Percentiles rank a stretch among this genome's conserved stretches.
Evolutionary conservation across 2,329 filamentous ascomycete genomes (phyloP).

Genomic region (Aspergillus persii): DNA sequence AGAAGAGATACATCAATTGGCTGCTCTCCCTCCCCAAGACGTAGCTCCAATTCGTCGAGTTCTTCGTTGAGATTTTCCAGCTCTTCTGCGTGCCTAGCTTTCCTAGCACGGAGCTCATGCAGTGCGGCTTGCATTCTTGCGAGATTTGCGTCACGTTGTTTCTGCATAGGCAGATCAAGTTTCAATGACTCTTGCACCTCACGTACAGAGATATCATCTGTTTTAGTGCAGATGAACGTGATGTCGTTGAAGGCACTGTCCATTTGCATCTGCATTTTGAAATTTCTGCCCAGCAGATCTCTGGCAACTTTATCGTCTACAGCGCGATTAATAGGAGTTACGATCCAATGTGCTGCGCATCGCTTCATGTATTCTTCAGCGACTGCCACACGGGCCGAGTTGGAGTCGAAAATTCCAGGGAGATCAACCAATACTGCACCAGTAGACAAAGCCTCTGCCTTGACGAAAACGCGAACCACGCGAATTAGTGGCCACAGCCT

Average conservation of each 20-base stretch:
- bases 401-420: slow-evolving; percentile 11
- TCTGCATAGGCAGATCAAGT: slow-evolving; percentile 24
- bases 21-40: too few species aligned
- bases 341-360: slow-evolving; percentile 13
- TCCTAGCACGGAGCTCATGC: neutral
- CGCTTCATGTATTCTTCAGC: slow-evolving; percentile 11
- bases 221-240: slow-evolving; percentile 63
- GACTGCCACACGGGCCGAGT: slow-evolving; percentile 10
- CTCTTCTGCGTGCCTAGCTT: neutral
- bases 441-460: slow-evolving; percentile 7
- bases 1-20: too few species aligned
- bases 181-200: slow-evolving; percentile 45
- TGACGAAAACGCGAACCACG: slow-evolving; percentile 11
- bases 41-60: too few species aligned
- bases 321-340: slow-evolving; percentile 51
- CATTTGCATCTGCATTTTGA: slow-evolving; percentile 59
- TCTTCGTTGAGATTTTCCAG: too few species aligned
- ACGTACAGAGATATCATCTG: slow-evolving; percentile 57
- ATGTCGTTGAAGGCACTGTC: slow-evolving; percentile 55
- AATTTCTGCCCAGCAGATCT: slow-evolving; percentile 54
- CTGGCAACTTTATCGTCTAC: slow-evolving; percentile 61
- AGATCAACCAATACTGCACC: slow-evolving; percentile 12
- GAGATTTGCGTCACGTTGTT: slow-evolving; percentile 6
- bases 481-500: slow-evolving; percentile 41
- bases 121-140: neutral